Evolutionary conservation across 2,329 filamentous ascomycete genomes (phyloP).

Genomic region (Mariannaea sp.): DNA sequence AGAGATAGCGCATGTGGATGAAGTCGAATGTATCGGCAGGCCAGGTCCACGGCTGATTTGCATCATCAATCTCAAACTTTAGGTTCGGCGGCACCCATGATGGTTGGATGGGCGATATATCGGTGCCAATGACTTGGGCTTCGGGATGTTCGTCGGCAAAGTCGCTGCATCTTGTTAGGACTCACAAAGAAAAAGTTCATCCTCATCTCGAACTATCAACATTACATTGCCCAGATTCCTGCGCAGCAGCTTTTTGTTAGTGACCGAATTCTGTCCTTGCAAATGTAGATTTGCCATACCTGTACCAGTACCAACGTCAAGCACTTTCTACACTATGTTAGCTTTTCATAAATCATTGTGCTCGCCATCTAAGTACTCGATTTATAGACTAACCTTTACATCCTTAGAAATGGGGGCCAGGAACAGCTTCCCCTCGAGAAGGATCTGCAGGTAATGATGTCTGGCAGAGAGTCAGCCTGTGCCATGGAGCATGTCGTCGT

Average conservation of each 20-base stretch:
- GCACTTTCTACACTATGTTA: not conserved
- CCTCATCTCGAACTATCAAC: too few species aligned
- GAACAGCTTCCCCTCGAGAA: too few species aligned
- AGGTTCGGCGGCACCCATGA: slow-evolving; percentile 13
- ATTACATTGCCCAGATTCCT: slow-evolving; percentile 10
- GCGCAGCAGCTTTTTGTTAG: not conserved
- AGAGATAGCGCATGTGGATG: slow-evolving; percentile 21
- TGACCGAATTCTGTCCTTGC: too few species aligned
- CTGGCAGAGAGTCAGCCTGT: too few species aligned
- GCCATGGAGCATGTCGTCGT: too few species aligned
- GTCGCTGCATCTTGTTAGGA: not conserved
- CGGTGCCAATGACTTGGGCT: slow-evolving; percentile 11
- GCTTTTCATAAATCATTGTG: too few species aligned
- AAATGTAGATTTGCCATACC: not conserved
- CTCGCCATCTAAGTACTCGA: too few species aligned
- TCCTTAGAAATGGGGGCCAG: too few species aligned
- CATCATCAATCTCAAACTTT: slow-evolving; percentile 20
- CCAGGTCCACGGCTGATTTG: slow-evolving; percentile 20
- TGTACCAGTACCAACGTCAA: slow-evolving; percentile 9
- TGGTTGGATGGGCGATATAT: slow-evolving; percentile 19
- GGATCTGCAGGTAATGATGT: too few species aligned
- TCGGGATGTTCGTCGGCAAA: slow-evolving; percentile 17
- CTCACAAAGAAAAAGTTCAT: not conserved
- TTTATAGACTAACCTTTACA: too few species aligned
- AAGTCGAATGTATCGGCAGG: slow-evolving; percentile 8